Base-by-base conservation (phyloP, 163 green algal species). In the Scenedesmus sp. region DNA sequence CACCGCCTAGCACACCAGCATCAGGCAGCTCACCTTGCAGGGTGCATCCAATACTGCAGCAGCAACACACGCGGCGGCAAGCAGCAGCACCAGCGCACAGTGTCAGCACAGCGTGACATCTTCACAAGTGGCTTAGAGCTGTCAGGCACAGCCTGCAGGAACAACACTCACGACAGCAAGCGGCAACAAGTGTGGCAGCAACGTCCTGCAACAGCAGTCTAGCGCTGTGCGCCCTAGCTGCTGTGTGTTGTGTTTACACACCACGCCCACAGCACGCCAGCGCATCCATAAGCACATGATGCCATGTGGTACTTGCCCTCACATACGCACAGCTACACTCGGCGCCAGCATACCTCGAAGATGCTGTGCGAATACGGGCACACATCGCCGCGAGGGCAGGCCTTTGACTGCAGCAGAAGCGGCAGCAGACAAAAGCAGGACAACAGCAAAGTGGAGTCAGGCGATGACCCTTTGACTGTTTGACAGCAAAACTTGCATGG, bases 341-440 rank as follows among this genome's bases (percentile, higher is more conserved):
- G 46, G 34, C 23, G 81, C 81, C 59, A 26, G 81, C 55, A n/a
- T 18, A 66, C 52, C 81, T 92, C 88, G 64, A 89, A 92, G 10
- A 92, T 88, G 82, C 82, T 92, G 62, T 92, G 88, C 23, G 79
- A 89, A 52, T 92, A 89, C 3, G 88, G 88, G 81, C 88, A 92
- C 3, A 88, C 52, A 74, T 92, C 88, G 3, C 88, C 88, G 6
- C 88, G 81, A 15, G 88, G 88, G 66, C 88, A 92, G 1, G 76
- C 23, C 57, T 82, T 91, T 16, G 87, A 91, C 87, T 91, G 87
- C 87, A 60, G 34, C 77, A 76, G 34, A 66, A 2, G 15, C 54
- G 13, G 13, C 77, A 88, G 26, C 59, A 77, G n/a, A 59, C 2
- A 79, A 23, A 79, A 76, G 66, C 66, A 26, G 66, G 7, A 70